Percentiles rank a stretch among this genome's conserved stretches.
Conservation (phyloP, 306 rosid genomes). For the Purshia tridentata region DNA sequence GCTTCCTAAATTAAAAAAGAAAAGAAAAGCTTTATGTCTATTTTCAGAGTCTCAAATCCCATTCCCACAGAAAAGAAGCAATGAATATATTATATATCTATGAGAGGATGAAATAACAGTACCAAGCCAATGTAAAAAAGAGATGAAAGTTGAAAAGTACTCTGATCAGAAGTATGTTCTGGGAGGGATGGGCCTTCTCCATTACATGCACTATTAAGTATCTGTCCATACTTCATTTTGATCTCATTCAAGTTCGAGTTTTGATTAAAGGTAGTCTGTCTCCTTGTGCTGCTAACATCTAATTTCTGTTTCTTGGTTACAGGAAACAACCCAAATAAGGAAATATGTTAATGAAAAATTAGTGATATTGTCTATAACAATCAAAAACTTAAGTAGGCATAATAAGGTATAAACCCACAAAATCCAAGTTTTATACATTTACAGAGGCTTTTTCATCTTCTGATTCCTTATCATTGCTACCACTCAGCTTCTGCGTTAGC, state of each 20-base stretch:
- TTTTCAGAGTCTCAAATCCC: not conserved
- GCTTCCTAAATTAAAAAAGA: not conserved
- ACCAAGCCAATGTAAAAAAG: not conserved
- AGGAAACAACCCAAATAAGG: slow-evolving; percentile 36
- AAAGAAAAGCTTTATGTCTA: not conserved
- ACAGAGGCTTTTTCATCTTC: slow-evolving; percentile 38
- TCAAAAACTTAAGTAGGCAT: not conserved
- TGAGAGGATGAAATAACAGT: not conserved
- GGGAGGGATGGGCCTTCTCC: slow-evolving; percentile 28
- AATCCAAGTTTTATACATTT: slow-evolving; percentile 27
- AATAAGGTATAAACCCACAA: not conserved
- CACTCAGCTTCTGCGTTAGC: slow-evolving; percentile 31
- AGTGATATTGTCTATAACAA: not conserved
- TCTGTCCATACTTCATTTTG: slow-evolving; percentile 32
- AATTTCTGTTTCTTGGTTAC: slow-evolving; percentile 43
- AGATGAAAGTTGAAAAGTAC: slow-evolving; percentile 36
- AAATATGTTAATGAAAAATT: not conserved
- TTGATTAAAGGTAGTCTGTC: slow-evolving; percentile 29
- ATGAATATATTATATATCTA: not conserved
- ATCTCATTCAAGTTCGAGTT: slow-evolving; percentile 30
- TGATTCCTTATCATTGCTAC: slow-evolving; percentile 16
- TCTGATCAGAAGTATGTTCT: slow-evolving; percentile 18
- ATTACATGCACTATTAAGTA: slow-evolving; percentile 24
- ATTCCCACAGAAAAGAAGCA: not conserved
- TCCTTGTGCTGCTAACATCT: slow-evolving; percentile 31